Evolutionary conservation across 169 alveolate genomes (phyloP).

Genomic region (Eimeria nieschulzi): DNA sequence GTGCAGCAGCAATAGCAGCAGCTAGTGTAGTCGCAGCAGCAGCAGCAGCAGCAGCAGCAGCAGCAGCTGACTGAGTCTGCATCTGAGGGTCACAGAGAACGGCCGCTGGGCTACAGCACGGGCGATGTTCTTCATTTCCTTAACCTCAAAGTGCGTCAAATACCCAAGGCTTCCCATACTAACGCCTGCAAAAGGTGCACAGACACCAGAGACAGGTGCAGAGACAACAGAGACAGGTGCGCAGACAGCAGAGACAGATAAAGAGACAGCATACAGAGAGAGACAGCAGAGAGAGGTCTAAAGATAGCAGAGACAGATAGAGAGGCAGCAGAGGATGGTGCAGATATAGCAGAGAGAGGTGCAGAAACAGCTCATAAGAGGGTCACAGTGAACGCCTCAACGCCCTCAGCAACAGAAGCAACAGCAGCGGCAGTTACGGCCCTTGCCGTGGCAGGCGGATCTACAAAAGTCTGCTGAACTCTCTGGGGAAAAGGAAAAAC

Average conservation of each 20-base stretch:
- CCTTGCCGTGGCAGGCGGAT: too few species aligned
- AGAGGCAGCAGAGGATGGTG: too few species aligned
- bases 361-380: background rate
- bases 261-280: too few species aligned
- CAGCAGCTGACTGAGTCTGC: constrained; percentile 45
- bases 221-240: too few species aligned
- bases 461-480: too few species aligned
- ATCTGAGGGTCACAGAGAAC: constrained; percentile 46
- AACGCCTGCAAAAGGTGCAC: constrained; percentile 26
- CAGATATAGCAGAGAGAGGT: background rate
- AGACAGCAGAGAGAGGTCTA: too few species aligned
- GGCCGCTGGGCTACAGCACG: background rate
- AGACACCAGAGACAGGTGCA: background rate
- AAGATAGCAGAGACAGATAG: background rate
- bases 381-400: too few species aligned
- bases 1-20: background rate
- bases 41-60: constrained; percentile 1
- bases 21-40: background rate
- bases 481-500: too few species aligned
- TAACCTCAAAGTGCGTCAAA: constrained; percentile 83
- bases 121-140: constrained; percentile 74
- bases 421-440: too few species aligned
- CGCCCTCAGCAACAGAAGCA: too few species aligned
- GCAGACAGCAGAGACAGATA: too few species aligned
- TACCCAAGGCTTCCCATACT: constrained; percentile 83